These are phyloP conservation scores for Aspergillus haitiensis DNA, from an alignment of 495 filamentous ascomycete species.

Conservation along the genomic window DNA sequence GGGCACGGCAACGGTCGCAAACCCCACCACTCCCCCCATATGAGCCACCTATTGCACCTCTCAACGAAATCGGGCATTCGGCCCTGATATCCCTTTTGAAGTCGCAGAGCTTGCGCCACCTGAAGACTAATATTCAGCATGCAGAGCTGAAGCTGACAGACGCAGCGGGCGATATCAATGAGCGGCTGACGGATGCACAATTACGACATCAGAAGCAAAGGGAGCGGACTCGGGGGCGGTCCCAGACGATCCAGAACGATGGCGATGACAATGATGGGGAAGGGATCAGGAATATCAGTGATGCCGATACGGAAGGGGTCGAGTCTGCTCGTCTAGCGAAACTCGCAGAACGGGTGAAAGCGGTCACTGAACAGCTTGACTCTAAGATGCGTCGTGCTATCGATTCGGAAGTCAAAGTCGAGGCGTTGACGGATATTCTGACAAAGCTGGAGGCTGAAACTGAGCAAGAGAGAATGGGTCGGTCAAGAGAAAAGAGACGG, in stretches of 20 bases:
- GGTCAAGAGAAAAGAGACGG: conserved; percentile 12
- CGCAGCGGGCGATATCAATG: conserved; percentile 49
- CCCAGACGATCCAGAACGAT: conserved; percentile 21
- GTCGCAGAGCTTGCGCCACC: conserved; percentile 29
- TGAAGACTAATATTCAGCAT: conserved; percentile 39
- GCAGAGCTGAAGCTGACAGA: conserved; percentile 42
- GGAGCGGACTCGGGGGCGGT: conserved; percentile 20
- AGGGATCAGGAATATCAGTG: conserved; percentile 8
- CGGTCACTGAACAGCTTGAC: conserved; percentile 41
- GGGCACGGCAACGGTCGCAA: conserved; percentile 7
- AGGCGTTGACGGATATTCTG: conserved; percentile 35
- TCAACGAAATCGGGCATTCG: conserved; percentile 35
- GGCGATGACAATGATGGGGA: conserved; percentile 28
- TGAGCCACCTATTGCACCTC: conserved; percentile 55
- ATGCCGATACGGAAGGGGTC: conserved; percentile 21
- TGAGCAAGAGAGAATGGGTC: conserved; percentile 14
- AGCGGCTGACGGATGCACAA: conserved; percentile 40
- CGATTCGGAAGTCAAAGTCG: conserved; percentile 40
- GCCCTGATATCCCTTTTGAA: conserved; percentile 37
- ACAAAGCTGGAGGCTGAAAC: conserved; percentile 34
- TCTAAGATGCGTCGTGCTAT: conserved; percentile 39
- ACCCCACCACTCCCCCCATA: conserved; percentile 55
- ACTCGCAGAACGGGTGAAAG: conserved; percentile 32
- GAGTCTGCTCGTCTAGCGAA: conserved; percentile 32
- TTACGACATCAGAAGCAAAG: conserved; percentile 33